Conservation (phyloP, 306 rosid genomes). For the Luffa aegyptiaca region DNA sequence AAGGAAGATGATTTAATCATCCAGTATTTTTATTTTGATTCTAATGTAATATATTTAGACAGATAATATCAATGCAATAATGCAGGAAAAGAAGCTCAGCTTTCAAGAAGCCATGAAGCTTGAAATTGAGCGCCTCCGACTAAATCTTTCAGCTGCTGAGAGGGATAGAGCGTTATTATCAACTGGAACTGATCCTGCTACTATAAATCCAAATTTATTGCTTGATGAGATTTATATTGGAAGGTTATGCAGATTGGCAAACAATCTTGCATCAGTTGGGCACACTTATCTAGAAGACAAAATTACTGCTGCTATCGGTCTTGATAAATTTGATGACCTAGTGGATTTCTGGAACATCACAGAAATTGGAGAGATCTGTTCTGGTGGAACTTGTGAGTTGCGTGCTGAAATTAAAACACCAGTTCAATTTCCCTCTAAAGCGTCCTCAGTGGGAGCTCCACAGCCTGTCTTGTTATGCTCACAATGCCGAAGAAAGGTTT, state of each 20-base stretch:
- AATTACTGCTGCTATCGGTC: conserved; percentile 71
- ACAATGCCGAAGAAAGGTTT: conserved; percentile 77
- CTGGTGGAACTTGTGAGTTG: conserved; percentile 76
- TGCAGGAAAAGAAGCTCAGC: conserved; percentile 55
- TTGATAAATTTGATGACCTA: conserved; percentile 46
- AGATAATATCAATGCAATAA: conserved; percentile 5
- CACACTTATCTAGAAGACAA: conserved; percentile 84
- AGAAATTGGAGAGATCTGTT: conserved; percentile 65
- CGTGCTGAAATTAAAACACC: conserved; percentile 45
- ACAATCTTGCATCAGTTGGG: conserved; percentile 75
- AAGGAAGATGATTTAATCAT: background rate
- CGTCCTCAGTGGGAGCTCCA: conserved; percentile 32
- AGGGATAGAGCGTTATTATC: conserved; percentile 83
- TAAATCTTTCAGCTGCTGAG: conserved; percentile 94
- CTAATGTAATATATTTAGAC: background rate
- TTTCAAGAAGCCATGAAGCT: conserved; percentile 86
- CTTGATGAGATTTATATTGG: conserved; percentile 61
- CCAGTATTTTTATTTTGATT: background rate
- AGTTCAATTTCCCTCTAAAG: conserved; percentile 18
- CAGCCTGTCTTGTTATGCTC: conserved; percentile 53
- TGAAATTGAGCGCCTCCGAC: conserved; percentile 84
- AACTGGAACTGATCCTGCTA: conserved; percentile 78
- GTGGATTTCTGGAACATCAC: conserved; percentile 85
- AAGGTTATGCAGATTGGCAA: conserved; percentile 70
- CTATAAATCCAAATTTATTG: conserved; percentile 70